phyloP scores from a whole-genome alignment of 2,329 filamentous ascomycete species.

The Geoglossum cookeanum region DNA sequence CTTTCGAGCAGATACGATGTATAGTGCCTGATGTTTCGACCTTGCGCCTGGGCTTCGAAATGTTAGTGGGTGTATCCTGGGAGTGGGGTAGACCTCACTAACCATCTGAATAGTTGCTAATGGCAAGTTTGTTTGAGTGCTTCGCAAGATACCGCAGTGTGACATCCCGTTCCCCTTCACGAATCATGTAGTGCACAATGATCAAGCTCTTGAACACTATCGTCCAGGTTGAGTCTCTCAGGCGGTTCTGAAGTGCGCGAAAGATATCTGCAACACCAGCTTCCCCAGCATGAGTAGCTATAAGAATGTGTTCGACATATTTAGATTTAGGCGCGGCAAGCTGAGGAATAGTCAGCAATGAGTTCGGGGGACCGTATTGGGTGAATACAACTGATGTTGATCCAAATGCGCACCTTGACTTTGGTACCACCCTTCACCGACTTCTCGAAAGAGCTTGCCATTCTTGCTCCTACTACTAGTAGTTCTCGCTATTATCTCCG shows the following conservation, averaged over 20 bases:
- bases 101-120: conserved; percentile 88
- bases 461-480: conserved; percentile 17
- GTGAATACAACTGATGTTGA: neutral
- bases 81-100: conserved; percentile 17
- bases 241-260: conserved; percentile 66
- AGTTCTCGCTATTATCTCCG: neutral
- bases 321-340: conserved; percentile 95
- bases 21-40: conserved; percentile 85
- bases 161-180: conserved; percentile 78
- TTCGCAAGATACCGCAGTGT: conserved; percentile 71
- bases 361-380: conserved; percentile 10
- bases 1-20: conserved; percentile 70
- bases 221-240: conserved; percentile 98
- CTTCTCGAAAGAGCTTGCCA: conserved; percentile 91
- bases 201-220: conserved; percentile 96
- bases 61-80: neutral
- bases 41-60: conserved; percentile 51
- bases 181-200: conserved; percentile 91
- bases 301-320: conserved; percentile 94
- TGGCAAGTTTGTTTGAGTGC: conserved; percentile 64
- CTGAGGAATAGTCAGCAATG: conserved; percentile 25
- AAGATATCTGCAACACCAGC: conserved; percentile 92
- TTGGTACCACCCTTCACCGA: conserved; percentile 97
- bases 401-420: conserved; percentile 50
- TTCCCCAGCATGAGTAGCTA: conserved; percentile 88